Conservation (phyloP, 2,329 filamentous ascomycete genomes). For the Elsinoe perseae region DNA sequence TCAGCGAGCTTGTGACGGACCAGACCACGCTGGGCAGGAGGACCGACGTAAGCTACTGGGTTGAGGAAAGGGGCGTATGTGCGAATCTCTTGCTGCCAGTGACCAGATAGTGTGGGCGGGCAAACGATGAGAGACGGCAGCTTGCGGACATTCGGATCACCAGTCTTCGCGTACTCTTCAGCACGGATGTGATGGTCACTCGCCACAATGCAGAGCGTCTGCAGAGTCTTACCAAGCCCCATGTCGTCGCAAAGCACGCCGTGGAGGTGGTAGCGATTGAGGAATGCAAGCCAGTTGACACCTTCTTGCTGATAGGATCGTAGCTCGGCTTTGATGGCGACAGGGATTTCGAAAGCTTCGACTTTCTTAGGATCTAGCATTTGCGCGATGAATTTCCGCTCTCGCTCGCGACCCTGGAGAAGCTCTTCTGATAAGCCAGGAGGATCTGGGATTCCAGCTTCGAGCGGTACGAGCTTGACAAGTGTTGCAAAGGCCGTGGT, state of each 20-base stretch:
- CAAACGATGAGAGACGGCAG: slow-evolving; percentile 92
- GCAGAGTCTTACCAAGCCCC: slow-evolving; percentile 94
- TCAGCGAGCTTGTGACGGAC: slow-evolving; percentile 61
- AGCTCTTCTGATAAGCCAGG: slow-evolving; percentile 84
- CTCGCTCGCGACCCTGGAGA: slow-evolving; percentile 81
- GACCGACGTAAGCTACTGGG: slow-evolving; percentile 84
- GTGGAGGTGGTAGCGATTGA: slow-evolving; percentile 96
- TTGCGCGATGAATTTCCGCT: slow-evolving; percentile 93
- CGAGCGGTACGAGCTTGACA: slow-evolving; percentile 91
- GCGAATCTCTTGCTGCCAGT: slow-evolving; percentile 97
- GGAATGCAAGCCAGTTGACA: slow-evolving; percentile 96
- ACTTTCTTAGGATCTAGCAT: slow-evolving; percentile 96
- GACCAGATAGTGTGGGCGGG: slow-evolving; percentile 88
- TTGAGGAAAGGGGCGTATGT: slow-evolving; percentile 91
- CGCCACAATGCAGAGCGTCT: slow-evolving; percentile 95
- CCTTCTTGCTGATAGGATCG: slow-evolving; percentile 97
- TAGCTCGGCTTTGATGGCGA: slow-evolving; percentile 92
- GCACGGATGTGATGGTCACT: slow-evolving; percentile 93
- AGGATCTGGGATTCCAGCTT: slow-evolving; percentile 94
- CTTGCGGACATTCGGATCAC: slow-evolving; percentile 66
- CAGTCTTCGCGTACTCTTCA: slow-evolving; percentile 79
- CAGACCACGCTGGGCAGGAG: slow-evolving; percentile 68
- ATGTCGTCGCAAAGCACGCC: slow-evolving; percentile 98
- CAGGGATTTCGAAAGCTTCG: slow-evolving; percentile 84
- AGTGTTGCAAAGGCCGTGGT: slow-evolving; percentile 96